A percentile compares a stretch with the other conserved stretches of the same genome.
phyloP scores from a whole-genome alignment of 2,329 filamentous ascomycete genomes.

The Lasiodiplodia gonubiensis region DNA sequence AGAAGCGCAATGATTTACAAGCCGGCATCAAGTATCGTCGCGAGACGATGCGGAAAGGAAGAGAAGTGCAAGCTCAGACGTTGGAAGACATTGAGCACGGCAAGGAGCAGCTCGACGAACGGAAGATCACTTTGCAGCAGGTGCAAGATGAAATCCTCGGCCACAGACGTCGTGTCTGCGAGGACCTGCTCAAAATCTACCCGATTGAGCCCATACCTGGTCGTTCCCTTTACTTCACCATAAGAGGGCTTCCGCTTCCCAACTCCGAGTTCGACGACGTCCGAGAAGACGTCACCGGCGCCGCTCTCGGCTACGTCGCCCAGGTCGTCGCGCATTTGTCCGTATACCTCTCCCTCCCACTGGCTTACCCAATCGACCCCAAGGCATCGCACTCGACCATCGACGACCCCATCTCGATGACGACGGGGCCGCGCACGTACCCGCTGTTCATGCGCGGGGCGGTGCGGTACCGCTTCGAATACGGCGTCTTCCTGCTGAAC shows the following conservation, averaged over 20 bases:
- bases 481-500: constrained; percentile 94
- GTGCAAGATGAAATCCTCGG: constrained; percentile 73
- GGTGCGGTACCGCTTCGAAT: constrained; percentile 90
- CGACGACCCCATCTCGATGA: constrained; percentile 69
- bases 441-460: constrained; percentile 76
- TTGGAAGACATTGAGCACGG: constrained; percentile 66
- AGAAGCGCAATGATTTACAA: constrained; percentile 70
- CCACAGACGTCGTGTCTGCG: constrained; percentile 87
- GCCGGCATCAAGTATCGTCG: constrained; percentile 69
- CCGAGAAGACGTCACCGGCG: constrained; percentile 75
- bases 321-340: constrained; percentile 77
- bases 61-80: constrained; percentile 63
- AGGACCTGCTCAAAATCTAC: constrained; percentile 80
- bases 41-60: constrained; percentile 70
- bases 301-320: constrained; percentile 80
- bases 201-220: constrained; percentile 72
- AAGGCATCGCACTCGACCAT: constrained; percentile 77
- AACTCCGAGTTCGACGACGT: constrained; percentile 78
- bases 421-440: constrained; percentile 61
- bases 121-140: constrained; percentile 60
- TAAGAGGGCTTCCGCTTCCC: constrained; percentile 77
- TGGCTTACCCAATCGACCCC: constrained; percentile 79
- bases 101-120: constrained; percentile 52
- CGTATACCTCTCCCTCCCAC: constrained; percentile 76
- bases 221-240: constrained; percentile 78